Conservation (phyloP, 768 basidiomycete genomes). For the Termitomyces eurrhizus region DNA sequence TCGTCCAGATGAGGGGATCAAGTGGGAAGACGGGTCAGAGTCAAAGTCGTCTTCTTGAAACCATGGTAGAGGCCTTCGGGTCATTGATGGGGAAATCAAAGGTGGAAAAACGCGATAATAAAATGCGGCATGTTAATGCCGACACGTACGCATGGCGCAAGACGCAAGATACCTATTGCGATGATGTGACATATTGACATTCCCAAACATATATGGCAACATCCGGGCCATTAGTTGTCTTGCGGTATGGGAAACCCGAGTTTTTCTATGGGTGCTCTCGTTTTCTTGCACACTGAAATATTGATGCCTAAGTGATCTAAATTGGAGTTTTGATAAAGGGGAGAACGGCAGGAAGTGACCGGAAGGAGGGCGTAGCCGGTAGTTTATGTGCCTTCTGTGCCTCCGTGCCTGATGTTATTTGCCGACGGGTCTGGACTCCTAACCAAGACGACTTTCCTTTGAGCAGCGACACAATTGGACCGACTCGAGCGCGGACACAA, state of each 20-base stretch:
- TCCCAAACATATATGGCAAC: neutral
- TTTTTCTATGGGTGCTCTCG: neutral
- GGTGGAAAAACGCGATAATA: conserved; percentile 4
- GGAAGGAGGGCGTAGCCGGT: neutral
- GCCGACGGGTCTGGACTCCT: neutral
- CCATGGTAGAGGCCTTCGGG: conserved; percentile 17
- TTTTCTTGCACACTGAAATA: neutral
- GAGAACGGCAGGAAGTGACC: neutral
- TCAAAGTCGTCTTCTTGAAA: conserved; percentile 20
- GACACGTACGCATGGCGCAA: conserved; percentile 8
- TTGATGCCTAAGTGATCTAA: neutral
- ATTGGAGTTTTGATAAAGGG: neutral
- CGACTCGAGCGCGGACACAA: neutral
- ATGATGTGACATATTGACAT: conserved; percentile 14
- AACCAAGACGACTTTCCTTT: neutral
- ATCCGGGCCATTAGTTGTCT: neutral
- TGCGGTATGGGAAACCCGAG: neutral
- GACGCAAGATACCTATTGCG: conserved; percentile 7
- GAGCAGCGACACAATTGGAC: neutral
- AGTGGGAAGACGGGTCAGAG: conserved; percentile 13
- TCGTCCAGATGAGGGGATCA: conserved; percentile 2
- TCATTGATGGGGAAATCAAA: conserved; percentile 13
- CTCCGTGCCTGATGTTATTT: neutral
- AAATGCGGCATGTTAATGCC: conserved; percentile 15
- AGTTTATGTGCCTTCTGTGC: neutral